Evolutionary conservation across 1,139 yeast genomes (phyloP).

Genomic region (Candida tropicalis): DNA sequence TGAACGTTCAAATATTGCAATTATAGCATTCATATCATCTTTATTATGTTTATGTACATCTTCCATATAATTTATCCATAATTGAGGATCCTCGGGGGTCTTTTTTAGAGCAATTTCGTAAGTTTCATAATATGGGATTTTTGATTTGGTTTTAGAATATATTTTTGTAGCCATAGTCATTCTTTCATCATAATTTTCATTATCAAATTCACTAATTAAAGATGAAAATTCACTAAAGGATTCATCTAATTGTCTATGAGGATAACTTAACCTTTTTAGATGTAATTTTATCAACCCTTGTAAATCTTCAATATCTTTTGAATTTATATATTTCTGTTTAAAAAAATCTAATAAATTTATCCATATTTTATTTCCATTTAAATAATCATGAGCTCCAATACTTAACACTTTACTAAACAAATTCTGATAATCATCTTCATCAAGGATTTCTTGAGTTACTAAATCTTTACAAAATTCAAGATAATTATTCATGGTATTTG

Average conservation of each 20-base stretch:
- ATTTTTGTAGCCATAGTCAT: conserved; percentile 43
- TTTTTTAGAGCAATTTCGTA: conserved; percentile 25
- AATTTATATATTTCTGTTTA: conserved; percentile 12
- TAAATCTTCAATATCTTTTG: conserved; percentile 19
- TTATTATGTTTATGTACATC: conserved; percentile 24
- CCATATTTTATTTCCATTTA: conserved; percentile 42
- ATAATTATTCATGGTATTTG: conserved; percentile 23
- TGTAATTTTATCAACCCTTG: conserved; percentile 28
- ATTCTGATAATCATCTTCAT: conserved; percentile 19
- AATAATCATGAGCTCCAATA: conserved; percentile 36
- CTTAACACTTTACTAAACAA: conserved; percentile 26
- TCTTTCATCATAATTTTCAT: conserved; percentile 37
- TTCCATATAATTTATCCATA: conserved; percentile 38
- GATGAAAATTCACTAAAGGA: conserved; percentile 47
- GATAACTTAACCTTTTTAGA: conserved; percentile 38
- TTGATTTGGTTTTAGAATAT: conserved; percentile 30
- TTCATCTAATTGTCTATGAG: conserved; percentile 44
- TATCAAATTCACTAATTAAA: conserved; percentile 37
- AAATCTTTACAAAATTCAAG: conserved; percentile 13
- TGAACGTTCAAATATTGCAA: conserved; percentile 28
- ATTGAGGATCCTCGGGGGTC: conserved; percentile 19
- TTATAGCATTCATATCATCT: conserved; percentile 16
- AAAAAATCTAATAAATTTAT: conserved; percentile 22
- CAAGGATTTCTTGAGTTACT: conserved; percentile 1
- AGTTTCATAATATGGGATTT: conserved; percentile 29